A percentile compares a stretch with the other conserved stretches of the same genome.
These are phyloP conservation scores for Glarea lozoyensis DNA, from an alignment of 495 filamentous ascomycete species.

Conservation along the genomic window DNA sequence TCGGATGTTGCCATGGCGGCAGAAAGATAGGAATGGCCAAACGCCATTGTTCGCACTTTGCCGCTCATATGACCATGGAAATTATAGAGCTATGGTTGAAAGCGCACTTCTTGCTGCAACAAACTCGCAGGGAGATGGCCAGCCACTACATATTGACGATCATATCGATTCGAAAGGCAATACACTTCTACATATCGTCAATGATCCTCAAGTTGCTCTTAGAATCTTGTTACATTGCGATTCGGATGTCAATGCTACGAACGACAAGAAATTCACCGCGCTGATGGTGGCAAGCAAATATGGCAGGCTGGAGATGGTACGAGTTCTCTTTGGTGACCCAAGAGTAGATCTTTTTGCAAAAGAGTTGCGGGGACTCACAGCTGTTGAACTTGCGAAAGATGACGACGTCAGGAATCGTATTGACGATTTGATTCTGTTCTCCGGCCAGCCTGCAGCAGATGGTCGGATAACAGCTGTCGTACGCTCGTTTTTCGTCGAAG, in stretches of 20 bases:
- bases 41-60: conserved; percentile 93
- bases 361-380: conserved; percentile 83
- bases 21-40: conserved; percentile 91
- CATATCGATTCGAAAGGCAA: conserved; percentile 93
- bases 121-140: conserved; percentile 62
- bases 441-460: conserved; percentile 59
- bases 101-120: conserved; percentile 68
- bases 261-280: conserved; percentile 91
- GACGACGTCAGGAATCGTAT: conserved; percentile 95
- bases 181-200: conserved; percentile 85
- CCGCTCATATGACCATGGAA: conserved; percentile 86
- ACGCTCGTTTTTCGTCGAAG: conserved; percentile 95
- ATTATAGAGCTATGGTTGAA: conserved; percentile 80
- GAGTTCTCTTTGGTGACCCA: conserved; percentile 76
- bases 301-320: conserved; percentile 85
- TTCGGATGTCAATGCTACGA: conserved; percentile 88
- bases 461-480: conserved; percentile 88
- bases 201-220: conserved; percentile 67
- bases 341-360: conserved; percentile 78
- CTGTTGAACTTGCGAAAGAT: conserved; percentile 95
- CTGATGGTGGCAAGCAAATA: conserved; percentile 99
- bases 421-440: conserved; percentile 84
- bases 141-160: conserved; percentile 80
- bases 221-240: conserved; percentile 76
- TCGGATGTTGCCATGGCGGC: conserved; percentile 71